Evolutionary conservation across 176 grass and related monocot species (phyloP).

Genomic region (Triticum monococcum): DNA sequence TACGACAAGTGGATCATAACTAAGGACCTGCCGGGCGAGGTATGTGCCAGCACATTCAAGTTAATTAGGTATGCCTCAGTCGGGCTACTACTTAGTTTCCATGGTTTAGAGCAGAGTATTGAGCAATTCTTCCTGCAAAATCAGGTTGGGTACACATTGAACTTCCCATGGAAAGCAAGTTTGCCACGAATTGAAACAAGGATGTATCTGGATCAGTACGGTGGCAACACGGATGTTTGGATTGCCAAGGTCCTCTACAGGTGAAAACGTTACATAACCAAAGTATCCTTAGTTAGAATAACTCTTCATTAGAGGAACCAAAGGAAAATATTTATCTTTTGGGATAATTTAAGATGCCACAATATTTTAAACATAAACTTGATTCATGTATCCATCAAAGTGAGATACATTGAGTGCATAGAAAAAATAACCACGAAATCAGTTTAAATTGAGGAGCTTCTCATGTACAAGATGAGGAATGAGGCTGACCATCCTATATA

Average conservation of each 20-base stretch:
- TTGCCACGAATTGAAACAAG: conserved; percentile 31
- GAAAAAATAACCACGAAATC: too few relatives aligned
- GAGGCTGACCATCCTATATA: too few relatives aligned
- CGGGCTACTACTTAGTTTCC: accelerated
- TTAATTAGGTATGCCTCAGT: too few relatives aligned
- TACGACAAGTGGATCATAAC: conserved; percentile 71
- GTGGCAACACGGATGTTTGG: conserved; percentile 1
- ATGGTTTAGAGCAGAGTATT: neutral
- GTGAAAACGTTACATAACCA: neutral
- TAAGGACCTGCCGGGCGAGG: conserved; percentile 55
- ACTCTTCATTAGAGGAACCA: too few relatives aligned
- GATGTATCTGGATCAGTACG: conserved; percentile 38
- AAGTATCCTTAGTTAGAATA: too few relatives aligned
- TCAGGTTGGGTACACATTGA: neutral
- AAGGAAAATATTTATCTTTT: too few relatives aligned
- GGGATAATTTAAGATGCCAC: too few relatives aligned
- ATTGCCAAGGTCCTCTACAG: conserved; percentile 36
- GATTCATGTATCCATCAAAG: too few relatives aligned
- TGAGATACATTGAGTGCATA: too few relatives aligned
- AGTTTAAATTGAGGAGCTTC: too few relatives aligned
- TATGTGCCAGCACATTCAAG: neutral
- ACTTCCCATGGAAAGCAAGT: conserved; percentile 26
- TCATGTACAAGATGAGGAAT: too few relatives aligned
- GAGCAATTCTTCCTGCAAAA: neutral
- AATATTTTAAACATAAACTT: too few relatives aligned